Evolutionary conservation across 202 grass and related monocot species (phyloP), one percentile per base, ranked within the genome.

Genomic region (Elaeis oleifera): DNA sequence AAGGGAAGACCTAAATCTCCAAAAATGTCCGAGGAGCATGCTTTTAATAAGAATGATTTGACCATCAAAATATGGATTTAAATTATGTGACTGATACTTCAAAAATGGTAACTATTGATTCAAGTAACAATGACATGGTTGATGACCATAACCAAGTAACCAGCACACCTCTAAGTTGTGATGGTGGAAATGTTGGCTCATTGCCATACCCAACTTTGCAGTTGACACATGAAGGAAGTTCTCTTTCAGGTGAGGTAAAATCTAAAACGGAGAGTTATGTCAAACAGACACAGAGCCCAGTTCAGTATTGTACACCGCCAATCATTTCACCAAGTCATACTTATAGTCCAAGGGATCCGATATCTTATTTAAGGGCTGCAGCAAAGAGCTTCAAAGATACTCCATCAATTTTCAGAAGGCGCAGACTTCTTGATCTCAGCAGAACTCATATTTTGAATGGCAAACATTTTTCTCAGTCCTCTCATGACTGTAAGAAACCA

Each of bases 371-470:
- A 13, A 63, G 60, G 49, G 49, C 4, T 23, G 36, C 60, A 16
- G 60, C 60, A n/a, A 63, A 63, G 60, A 49, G 18, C 8, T 63
- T 63, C 36, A 63, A 63, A 20, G 49, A 63, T 22, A 50, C 39
- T 18, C 60, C 60, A 49, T 63, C 60, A 7, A 63, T 63, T 63
- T 23, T 63, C 18, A 44, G 60, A 29, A 62, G 22, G 23, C 60
- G 19, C 60, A 63, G 49, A 2, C n/a, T 55, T 56, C 16, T 23
- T 56, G 1, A 20, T 20, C 9, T 21, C 21, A 22, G 6, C 53
- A 20, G 21, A 56, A 21, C 53, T 23, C 2, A 56, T 56, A 22
- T 56, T 18, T 22, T 22, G 53, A 56, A 21, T 56, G 53, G 4
- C 4, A 1, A 56, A 22, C 53, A 21, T 19, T 18, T 56, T 56